Percentiles rank a stretch among this genome's conserved stretches.
phyloP scores from a whole-genome alignment of 441 rosid species.

The Eruca vesicaria region DNA sequence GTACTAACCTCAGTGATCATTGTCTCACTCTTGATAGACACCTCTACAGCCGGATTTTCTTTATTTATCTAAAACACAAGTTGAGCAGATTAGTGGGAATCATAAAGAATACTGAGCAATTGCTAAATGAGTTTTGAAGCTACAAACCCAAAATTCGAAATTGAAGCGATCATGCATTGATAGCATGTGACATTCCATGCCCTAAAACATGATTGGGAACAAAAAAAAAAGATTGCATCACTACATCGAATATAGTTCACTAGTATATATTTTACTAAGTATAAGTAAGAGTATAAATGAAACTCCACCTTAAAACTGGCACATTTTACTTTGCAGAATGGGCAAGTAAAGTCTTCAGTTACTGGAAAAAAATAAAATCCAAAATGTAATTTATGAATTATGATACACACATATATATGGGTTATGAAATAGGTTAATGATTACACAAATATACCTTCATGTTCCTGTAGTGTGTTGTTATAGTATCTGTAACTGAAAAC shows the following conservation, averaged over 20 bases:
- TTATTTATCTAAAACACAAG: conserved; percentile 64
- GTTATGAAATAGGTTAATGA: not conserved
- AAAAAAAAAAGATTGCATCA: conserved; percentile 12
- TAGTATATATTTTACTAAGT: conserved; percentile 24
- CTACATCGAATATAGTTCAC: conserved; percentile 6
- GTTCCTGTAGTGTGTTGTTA: conserved; percentile 79
- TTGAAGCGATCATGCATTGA: conserved; percentile 88
- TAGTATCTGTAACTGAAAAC: conserved; percentile 86
- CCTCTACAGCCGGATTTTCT: conserved; percentile 90
- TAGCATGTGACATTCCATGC: conserved; percentile 79
- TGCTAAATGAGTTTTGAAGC: conserved; percentile 47
- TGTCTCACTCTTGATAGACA: conserved; percentile 70
- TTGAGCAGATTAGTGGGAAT: conserved; percentile 23
- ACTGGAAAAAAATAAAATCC: conserved; percentile 53
- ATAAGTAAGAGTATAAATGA: conserved; percentile 18
- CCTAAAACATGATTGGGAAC: conserved; percentile 48
- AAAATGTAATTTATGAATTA: conserved; percentile 6
- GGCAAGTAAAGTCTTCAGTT: conserved; percentile 97
- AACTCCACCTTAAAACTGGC: conserved; percentile 84
- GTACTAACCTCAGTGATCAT: conserved; percentile 79
- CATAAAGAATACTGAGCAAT: conserved; percentile 17
- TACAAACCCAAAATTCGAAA: conserved; percentile 99
- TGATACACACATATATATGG: not conserved
- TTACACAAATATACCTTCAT: conserved; percentile 67
- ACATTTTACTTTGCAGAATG: conserved; percentile 94